phyloP scores from a whole-genome alignment of 108 stramenopile species.

The Nannochloropsis salina region DNA sequence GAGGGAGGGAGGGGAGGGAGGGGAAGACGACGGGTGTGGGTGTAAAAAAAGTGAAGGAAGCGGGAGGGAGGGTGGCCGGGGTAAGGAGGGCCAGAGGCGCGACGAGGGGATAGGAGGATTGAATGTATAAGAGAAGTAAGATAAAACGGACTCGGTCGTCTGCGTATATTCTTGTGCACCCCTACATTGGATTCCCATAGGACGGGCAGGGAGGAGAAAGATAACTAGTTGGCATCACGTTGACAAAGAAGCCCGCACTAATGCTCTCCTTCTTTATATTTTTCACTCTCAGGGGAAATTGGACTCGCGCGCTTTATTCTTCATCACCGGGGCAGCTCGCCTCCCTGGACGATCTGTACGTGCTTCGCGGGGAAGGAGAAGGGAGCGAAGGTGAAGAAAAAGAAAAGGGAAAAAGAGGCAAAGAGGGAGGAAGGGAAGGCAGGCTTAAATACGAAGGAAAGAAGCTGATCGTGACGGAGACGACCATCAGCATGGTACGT shows the following conservation, averaged over 20 bases:
- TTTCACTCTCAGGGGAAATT: background rate
- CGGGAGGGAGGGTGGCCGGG: no score
- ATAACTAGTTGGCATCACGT: no score
- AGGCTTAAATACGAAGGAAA: slow-evolving; percentile 1
- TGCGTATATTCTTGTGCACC: no score
- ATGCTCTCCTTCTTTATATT: background rate
- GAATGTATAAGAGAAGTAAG: no score
- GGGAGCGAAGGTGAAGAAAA: background rate
- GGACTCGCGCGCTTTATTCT: background rate
- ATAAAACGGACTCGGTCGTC: no score
- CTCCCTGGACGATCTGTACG: background rate
- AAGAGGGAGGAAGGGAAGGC: background rate
- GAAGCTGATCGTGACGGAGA: background rate
- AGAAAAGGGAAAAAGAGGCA: background rate
- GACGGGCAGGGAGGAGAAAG: no score
- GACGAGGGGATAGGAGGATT: no score
- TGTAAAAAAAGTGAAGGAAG: no score
- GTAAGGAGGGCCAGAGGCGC: no score
- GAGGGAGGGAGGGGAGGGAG: no score
- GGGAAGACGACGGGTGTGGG: no score
- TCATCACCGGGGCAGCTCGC: slow-evolving; percentile 16
- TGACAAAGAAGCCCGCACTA: background rate
- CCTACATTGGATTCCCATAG: no score
- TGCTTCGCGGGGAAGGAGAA: background rate
- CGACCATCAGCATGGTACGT: background rate